phyloP scores from a whole-genome alignment of 2,329 filamentous ascomycete species.

The Penicillium sp. region DNA sequence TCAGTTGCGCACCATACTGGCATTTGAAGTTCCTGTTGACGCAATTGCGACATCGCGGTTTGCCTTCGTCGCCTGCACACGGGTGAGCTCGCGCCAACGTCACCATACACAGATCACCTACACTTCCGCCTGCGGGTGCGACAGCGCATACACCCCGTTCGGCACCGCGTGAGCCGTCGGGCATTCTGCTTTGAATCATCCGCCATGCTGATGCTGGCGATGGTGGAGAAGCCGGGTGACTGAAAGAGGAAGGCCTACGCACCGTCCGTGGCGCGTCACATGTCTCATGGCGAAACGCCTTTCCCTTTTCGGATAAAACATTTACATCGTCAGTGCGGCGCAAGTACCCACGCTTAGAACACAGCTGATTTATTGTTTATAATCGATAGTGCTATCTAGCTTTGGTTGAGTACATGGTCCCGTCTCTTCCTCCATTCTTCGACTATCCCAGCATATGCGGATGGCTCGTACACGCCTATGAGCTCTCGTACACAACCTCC shows the following conservation, averaged over 20 bases:
- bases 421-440: too few relatives aligned
- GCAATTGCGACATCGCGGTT: conserved; percentile 52
- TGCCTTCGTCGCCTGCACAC: conserved; percentile 51
- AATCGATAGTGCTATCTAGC: too few relatives aligned
- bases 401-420: too few relatives aligned
- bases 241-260: conserved; percentile 20
- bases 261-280: conserved; percentile 11
- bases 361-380: too few relatives aligned
- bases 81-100: not conserved
- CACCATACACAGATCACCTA: conserved; percentile 22
- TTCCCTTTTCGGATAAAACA: not conserved
- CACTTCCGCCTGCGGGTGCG: conserved; percentile 51
- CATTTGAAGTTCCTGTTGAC: conserved; percentile 48
- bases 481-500: too few relatives aligned
- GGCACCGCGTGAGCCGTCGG: conserved; percentile 20
- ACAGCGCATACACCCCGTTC: conserved; percentile 52
- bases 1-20: conserved; percentile 49
- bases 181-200: conserved; percentile 6
- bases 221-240: not conserved
- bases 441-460: too few relatives aligned
- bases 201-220: conserved; percentile 7
- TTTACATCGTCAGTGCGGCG: not conserved
- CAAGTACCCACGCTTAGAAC: too few relatives aligned
- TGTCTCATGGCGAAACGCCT: not conserved
- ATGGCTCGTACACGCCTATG: too few relatives aligned